These are phyloP conservation scores for Aspergillus ibericus DNA, from an alignment of 2,329 filamentous ascomycete genomes.

Conservation along the genomic window DNA sequence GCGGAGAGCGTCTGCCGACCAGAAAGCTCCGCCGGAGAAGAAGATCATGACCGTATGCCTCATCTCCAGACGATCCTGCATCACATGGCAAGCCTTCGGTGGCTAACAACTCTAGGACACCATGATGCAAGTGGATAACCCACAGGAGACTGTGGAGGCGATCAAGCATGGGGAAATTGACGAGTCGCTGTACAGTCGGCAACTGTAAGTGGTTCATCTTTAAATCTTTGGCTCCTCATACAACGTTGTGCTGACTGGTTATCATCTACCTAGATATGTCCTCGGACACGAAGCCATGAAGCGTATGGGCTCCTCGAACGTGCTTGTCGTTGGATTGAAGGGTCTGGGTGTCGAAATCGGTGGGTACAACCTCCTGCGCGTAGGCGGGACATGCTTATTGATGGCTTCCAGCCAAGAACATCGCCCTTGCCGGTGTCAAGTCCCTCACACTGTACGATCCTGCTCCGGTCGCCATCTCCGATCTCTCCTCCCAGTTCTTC, in stretches of 20 bases:
- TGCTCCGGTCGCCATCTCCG: slow-evolving; percentile 75
- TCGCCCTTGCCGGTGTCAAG: slow-evolving; percentile 96
- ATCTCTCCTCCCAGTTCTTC: slow-evolving; percentile 98
- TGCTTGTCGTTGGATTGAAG: slow-evolving; percentile 87
- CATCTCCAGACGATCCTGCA: not conserved
- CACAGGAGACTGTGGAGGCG: slow-evolving; percentile 58
- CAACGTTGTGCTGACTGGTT: not conserved
- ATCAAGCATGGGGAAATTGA: slow-evolving; percentile 67
- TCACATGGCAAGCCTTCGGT: not conserved
- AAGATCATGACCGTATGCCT: slow-evolving; percentile 53
- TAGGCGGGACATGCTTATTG: slow-evolving; percentile 6
- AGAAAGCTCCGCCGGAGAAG: slow-evolving; percentile 51
- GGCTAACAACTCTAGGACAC: slow-evolving; percentile 42
- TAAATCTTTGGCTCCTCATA: slow-evolving; percentile 6
- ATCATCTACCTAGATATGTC: slow-evolving; percentile 52
- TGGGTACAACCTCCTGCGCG: slow-evolving; percentile 28
- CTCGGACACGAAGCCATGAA: slow-evolving; percentile 88
- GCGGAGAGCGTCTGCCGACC: slow-evolving; percentile 52
- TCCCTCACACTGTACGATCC: slow-evolving; percentile 93
- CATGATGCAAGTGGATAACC: slow-evolving; percentile 64
- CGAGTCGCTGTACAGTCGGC: slow-evolving; percentile 66
- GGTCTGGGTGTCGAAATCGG: slow-evolving; percentile 92
- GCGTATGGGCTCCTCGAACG: slow-evolving; percentile 94
- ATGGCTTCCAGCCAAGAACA: slow-evolving; percentile 77
- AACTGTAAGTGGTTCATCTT: slow-evolving; percentile 48